These are phyloP conservation scores for Geosmithia flava DNA, from an alignment of 2,329 filamentous ascomycete genomes.

Conservation along the genomic window DNA sequence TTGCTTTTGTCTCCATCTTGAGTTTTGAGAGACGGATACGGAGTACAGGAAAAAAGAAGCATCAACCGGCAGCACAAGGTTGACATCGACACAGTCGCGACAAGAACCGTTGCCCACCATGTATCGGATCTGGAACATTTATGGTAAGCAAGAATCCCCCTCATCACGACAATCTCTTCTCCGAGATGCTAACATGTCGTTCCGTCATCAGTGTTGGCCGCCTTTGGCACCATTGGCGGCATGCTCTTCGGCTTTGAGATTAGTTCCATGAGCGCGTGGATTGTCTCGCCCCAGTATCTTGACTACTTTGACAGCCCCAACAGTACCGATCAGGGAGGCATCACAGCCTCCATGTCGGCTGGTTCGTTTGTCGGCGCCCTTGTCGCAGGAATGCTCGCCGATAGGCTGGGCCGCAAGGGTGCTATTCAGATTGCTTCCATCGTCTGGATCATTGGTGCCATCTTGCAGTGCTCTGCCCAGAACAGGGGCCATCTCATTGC, in stretches of 20 bases:
- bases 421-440: constrained; percentile 30
- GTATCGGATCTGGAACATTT: constrained; percentile 23
- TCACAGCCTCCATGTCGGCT: constrained; percentile 34
- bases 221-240: constrained; percentile 27
- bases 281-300: constrained; percentile 36
- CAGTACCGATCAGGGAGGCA: constrained; percentile 32
- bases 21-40: too few species aligned
- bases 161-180: not conserved
- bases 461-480: constrained; percentile 45
- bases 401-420: constrained; percentile 30
- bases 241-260: constrained; percentile 44
- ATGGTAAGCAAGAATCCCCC: constrained; percentile 11
- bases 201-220: constrained; percentile 15
- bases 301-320: constrained; percentile 36
- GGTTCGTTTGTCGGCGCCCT: constrained; percentile 34
- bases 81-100: not conserved
- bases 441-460: constrained; percentile 44
- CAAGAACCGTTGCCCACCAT: constrained; percentile 8
- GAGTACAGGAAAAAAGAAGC: too few species aligned
- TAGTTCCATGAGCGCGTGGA: constrained; percentile 44
- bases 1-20: too few species aligned
- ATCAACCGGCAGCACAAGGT: not conserved
- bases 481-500: constrained; percentile 42
- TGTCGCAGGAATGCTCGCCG: constrained; percentile 30
- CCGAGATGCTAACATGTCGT: not conserved